Evolutionary conservation across 2,329 filamentous ascomycete genomes (phyloP).

Genomic region (Ophiostoma tasmaniense): DNA sequence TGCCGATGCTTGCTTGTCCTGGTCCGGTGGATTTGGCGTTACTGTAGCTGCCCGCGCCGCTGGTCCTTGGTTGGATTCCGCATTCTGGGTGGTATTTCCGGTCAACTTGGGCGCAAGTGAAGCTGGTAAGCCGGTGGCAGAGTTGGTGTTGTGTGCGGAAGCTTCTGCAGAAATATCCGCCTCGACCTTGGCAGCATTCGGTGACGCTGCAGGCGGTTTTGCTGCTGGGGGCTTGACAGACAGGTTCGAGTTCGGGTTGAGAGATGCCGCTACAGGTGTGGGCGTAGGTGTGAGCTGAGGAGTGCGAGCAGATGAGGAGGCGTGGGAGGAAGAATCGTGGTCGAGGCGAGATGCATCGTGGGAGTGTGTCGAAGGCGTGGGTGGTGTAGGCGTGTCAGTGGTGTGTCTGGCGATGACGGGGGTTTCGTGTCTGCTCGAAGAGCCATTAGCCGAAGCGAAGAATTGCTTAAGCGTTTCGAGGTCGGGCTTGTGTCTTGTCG

Average conservation of each 20-base stretch:
- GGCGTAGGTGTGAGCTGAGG: not conserved
- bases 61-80: not conserved
- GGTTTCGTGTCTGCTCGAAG: constrained; percentile 17
- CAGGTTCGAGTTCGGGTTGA: not conserved
- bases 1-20: not conserved
- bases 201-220: not conserved
- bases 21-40: not conserved
- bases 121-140: not conserved
- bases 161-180: not conserved
- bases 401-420: constrained; percentile 3
- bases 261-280: not conserved
- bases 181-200: not conserved
- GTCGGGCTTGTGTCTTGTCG: constrained; percentile 38
- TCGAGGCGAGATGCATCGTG: constrained; percentile 5
- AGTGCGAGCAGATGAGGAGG: not conserved
- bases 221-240: not conserved
- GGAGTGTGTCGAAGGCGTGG: constrained; percentile 7
- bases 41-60: not conserved
- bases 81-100: not conserved
- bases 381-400: constrained; percentile 7
- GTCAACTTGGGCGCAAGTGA: not conserved
- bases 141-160: not conserved
- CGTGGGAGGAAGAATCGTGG: not conserved
- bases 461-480: constrained; percentile 37
- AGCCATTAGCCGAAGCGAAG: constrained; percentile 25